Conservation (phyloP, 441 rosid species). For the Jatropha multifida region DNA sequence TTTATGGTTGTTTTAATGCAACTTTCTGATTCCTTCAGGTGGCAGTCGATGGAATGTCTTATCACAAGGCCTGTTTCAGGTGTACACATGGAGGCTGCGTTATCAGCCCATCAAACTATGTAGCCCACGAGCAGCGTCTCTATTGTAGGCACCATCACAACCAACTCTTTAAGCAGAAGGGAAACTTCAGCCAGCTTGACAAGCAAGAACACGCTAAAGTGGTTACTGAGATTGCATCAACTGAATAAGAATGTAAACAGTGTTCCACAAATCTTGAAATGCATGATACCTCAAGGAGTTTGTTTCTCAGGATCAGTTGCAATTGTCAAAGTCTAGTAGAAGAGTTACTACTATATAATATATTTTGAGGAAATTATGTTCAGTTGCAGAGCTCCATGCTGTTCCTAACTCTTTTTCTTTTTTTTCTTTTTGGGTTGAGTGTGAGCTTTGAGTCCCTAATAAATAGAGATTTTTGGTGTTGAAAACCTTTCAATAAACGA, state of each 20-base stretch:
- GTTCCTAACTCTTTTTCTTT: constrained; percentile 11
- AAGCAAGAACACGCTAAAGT: constrained; percentile 37
- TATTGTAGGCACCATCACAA: constrained; percentile 75
- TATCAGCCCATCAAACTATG: constrained; percentile 64
- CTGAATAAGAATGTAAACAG: constrained; percentile 25
- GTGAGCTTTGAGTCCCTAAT: constrained; percentile 27
- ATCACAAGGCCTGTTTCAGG: constrained; percentile 69
- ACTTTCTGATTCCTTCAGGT: constrained; percentile 41
- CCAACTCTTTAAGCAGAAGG: constrained; percentile 72
- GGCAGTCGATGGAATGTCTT: constrained; percentile 65
- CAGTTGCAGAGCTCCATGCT: constrained; percentile 17
- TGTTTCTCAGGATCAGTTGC: constrained; percentile 17
- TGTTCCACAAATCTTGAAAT: not conserved
- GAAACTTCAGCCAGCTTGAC: constrained; percentile 74
- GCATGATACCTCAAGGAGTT: constrained; percentile 12
- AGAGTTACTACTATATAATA: constrained; percentile 6
- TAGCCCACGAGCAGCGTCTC: constrained; percentile 65
- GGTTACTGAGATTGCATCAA: constrained; percentile 30
- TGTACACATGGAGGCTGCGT: constrained; percentile 71
- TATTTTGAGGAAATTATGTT: constrained; percentile 16
- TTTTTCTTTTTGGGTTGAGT: constrained; percentile 2
- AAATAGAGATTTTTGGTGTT: constrained; percentile 22
- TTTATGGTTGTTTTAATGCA: not conserved
- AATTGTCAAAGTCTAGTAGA: constrained; percentile 25
- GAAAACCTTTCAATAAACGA: constrained; percentile 25